phyloP scores from a whole-genome alignment of 805 yeast species.

The Candida incommunis region DNA sequence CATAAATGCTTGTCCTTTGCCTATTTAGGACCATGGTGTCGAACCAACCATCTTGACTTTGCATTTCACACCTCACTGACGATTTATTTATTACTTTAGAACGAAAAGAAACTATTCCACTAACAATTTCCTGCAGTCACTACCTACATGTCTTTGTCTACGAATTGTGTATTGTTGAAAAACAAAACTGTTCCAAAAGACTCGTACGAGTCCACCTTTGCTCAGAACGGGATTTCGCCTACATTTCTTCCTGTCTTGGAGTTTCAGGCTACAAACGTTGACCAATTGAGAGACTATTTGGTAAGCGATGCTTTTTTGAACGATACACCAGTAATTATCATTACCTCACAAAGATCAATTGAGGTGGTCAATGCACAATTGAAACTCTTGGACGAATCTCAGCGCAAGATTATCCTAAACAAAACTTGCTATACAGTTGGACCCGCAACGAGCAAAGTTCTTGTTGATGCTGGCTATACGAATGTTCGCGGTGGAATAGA shows the following conservation, averaged over 20 bases:
- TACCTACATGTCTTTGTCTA: constrained; percentile 8
- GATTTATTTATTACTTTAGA: constrained; percentile 30
- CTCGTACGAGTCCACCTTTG: not conserved
- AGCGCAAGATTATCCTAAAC: not conserved
- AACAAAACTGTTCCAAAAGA: constrained; percentile 1
- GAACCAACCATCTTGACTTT: no score
- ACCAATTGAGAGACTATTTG: not conserved
- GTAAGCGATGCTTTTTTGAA: not conserved
- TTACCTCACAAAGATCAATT: not conserved
- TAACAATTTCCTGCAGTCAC: constrained; percentile 38
- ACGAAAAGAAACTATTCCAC: constrained; percentile 41
- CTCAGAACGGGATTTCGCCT: not conserved
- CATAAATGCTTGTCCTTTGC: no score
- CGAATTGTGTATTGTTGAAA: not conserved
- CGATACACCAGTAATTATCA: not conserved
- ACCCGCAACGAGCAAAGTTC: not conserved
- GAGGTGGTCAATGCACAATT: not conserved
- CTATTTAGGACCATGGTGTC: no score
- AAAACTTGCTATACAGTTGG: not conserved
- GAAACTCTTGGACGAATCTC: not conserved
- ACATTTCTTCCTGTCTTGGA: not conserved
- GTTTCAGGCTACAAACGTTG: not conserved
- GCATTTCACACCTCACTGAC: no score
- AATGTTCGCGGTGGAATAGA: not conserved
- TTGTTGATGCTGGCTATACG: not conserved